A percentile compares a stretch with the other conserved stretches of the same genome.
Conservation (phyloP, 306 rosid genomes). For the Cicer yamashitae region DNA sequence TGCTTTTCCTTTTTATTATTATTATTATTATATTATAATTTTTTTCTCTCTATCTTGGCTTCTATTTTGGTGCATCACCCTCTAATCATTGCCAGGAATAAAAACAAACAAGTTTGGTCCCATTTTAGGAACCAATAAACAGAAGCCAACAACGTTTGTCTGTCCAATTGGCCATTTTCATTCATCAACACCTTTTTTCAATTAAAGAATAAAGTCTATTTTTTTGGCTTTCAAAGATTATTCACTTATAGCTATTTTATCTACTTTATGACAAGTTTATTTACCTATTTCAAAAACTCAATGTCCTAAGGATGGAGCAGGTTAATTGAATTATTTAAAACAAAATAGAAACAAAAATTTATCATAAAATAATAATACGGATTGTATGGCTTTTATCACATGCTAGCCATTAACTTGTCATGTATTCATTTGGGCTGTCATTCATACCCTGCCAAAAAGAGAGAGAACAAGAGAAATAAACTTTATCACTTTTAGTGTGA, state of each 20-base stretch:
- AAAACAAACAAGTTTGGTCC: constrained; percentile 65
- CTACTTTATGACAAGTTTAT: background rate
- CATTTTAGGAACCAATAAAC: constrained; percentile 59
- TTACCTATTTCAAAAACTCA: background rate
- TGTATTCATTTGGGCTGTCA: constrained; percentile 43
- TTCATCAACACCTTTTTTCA: constrained; percentile 42
- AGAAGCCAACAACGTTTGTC: constrained; percentile 49
- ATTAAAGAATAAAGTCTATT: constrained; percentile 19
- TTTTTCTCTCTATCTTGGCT: constrained; percentile 43
- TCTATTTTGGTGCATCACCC: constrained; percentile 67
- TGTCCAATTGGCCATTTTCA: constrained; percentile 47
- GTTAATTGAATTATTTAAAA: too few species aligned
- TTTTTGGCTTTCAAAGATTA: background rate
- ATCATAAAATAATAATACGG: constrained; percentile 31
- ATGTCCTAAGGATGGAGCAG: background rate
- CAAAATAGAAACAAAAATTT: constrained; percentile 12
- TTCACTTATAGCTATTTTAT: background rate
- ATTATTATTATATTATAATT: background rate
- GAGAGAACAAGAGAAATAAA: constrained; percentile 34
- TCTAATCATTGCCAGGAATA: constrained; percentile 73
- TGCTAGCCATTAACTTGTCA: constrained; percentile 38
- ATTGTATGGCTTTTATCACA: constrained; percentile 49
- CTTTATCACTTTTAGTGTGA: constrained; percentile 40
- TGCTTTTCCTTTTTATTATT: constrained; percentile 1
- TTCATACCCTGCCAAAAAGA: constrained; percentile 45